Conservation (phyloP, 2,329 filamentous ascomycete genomes). For the Penicillium digitatum region DNA sequence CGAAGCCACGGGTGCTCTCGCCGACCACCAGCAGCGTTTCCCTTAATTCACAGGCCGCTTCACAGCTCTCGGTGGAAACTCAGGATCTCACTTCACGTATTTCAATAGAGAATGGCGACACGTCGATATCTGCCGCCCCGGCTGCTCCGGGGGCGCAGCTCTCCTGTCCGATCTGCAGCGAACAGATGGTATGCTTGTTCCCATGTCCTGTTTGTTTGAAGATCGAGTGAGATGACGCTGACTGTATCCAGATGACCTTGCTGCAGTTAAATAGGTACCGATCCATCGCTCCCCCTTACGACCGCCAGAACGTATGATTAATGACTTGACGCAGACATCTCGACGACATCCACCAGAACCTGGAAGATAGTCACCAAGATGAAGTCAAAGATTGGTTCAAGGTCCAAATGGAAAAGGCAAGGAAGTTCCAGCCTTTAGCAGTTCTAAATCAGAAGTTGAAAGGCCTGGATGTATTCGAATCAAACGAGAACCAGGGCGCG, state of each 20-base stretch:
- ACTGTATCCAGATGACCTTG: constrained; percentile 66
- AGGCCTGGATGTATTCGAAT: constrained; percentile 88
- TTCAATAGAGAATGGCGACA: constrained; percentile 60
- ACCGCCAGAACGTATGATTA: constrained; percentile 15
- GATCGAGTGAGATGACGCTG: not conserved
- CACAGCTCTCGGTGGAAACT: constrained; percentile 64
- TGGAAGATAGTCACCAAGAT: constrained; percentile 83
- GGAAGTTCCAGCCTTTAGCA: constrained; percentile 85
- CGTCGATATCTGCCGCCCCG: constrained; percentile 47
- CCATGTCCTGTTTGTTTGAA: not conserved
- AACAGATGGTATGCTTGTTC: constrained; percentile 74
- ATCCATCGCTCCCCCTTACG: not conserved
- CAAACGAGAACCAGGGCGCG: constrained; percentile 64
- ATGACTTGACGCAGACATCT: constrained; percentile 56
- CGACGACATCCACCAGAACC: constrained; percentile 84
- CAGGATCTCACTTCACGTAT: constrained; percentile 81
- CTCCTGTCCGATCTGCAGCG: constrained; percentile 94
- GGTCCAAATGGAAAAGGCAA: constrained; percentile 87
- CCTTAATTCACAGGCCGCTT: constrained; percentile 67
- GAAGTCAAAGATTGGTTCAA: constrained; percentile 98
- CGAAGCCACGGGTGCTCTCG: constrained; percentile 50
- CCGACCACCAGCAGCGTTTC: constrained; percentile 72
- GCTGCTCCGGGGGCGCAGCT: constrained; percentile 63
- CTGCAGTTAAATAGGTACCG: constrained; percentile 77
- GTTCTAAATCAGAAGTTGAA: constrained; percentile 91